Conservation (phyloP, 1,139 yeast genomes). For the Lodderomyces margitis region DNA sequence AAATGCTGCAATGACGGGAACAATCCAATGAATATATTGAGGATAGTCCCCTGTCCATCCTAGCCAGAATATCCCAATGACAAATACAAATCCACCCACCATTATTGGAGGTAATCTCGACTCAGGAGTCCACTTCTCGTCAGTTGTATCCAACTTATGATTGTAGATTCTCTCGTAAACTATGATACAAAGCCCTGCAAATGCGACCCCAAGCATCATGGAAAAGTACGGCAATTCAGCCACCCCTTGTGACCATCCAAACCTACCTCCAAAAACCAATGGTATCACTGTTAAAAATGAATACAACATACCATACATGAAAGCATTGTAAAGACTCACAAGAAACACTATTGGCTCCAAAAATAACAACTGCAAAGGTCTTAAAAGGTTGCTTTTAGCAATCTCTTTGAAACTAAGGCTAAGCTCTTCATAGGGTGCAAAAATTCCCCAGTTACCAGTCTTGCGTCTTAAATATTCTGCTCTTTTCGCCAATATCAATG, state of each 20-base stretch:
- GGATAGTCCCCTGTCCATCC: constrained; percentile 82
- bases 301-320: constrained; percentile 79
- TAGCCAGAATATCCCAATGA: constrained; percentile 79
- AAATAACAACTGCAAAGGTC: constrained; percentile 68
- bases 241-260: constrained; percentile 51
- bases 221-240: constrained; percentile 60
- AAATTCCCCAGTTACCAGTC: constrained; percentile 70
- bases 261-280: constrained; percentile 62
- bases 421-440: constrained; percentile 78
- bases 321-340: constrained; percentile 72
- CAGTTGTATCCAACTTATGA: constrained; percentile 29
- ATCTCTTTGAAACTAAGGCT: constrained; percentile 61
- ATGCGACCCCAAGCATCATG: constrained; percentile 58
- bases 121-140: constrained; percentile 68
- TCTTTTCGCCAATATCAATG: constrained; percentile 38
- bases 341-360: constrained; percentile 71
- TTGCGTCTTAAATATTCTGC: constrained; percentile 61
- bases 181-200: constrained; percentile 48
- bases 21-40: constrained; percentile 72
- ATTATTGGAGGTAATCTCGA: constrained; percentile 54
- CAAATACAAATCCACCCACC: constrained; percentile 64
- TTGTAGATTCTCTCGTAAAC: constrained; percentile 25
- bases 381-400: constrained; percentile 60
- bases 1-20: constrained; percentile 73
- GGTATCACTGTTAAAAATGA: constrained; percentile 79